Percentiles rank a stretch among this genome's conserved stretches.
phyloP scores from a whole-genome alignment of 2,329 filamentous ascomycete genomes.

The Lanzia echinophila region DNA sequence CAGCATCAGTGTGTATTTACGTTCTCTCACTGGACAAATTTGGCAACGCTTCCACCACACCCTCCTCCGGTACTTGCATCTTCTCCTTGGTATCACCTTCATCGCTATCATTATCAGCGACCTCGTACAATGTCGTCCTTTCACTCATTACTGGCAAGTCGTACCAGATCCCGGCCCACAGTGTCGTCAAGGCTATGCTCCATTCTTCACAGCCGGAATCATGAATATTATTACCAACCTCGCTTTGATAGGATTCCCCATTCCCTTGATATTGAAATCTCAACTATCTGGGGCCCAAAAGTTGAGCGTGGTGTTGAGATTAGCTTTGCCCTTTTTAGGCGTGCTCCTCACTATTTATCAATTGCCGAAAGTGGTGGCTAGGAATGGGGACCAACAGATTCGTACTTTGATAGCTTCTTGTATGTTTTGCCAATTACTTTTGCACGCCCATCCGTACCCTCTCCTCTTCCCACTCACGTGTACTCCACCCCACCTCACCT shows the following conservation, averaged over 20 bases:
- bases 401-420: constrained; percentile 77
- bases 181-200: constrained; percentile 78
- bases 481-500: too few species aligned
- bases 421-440: neutral
- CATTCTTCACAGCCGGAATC: constrained; percentile 77
- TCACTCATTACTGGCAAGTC: constrained; percentile 70
- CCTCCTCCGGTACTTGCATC: constrained; percentile 63
- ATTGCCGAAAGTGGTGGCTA: constrained; percentile 63
- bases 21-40: constrained; percentile 70
- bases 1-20: constrained; percentile 83
- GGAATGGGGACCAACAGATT: constrained; percentile 68
- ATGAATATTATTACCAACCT: constrained; percentile 86
- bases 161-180: constrained; percentile 73
- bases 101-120: constrained; percentile 71
- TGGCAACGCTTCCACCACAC: constrained; percentile 72
- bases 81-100: constrained; percentile 70
- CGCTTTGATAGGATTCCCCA: constrained; percentile 76
- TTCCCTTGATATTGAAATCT: constrained; percentile 77
- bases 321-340: constrained; percentile 55
- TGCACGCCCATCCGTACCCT: neutral
- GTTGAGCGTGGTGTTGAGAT: neutral
- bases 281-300: constrained; percentile 49
- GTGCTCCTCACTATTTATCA: constrained; percentile 74
- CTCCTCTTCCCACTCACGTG: neutral
- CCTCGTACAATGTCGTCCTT: constrained; percentile 73